Evolutionary conservation across 805 yeast species (phyloP).

Genomic region (Clavispora santaluciae): DNA sequence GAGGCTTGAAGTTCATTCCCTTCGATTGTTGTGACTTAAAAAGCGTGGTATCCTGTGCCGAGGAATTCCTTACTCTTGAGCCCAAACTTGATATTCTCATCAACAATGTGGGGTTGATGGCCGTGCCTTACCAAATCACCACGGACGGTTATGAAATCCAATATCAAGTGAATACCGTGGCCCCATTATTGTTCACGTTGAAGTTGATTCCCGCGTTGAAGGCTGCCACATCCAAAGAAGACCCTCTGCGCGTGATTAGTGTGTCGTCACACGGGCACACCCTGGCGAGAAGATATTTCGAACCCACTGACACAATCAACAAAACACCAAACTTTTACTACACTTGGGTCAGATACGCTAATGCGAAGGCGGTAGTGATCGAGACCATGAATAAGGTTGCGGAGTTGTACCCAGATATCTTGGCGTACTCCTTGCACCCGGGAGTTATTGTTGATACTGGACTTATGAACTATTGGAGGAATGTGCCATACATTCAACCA

Average conservation of each 20-base stretch:
- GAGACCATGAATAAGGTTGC: conserved; percentile 27
- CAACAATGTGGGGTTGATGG: conserved; percentile 42
- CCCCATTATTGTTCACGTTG: conserved; percentile 31
- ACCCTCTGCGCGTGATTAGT: conserved; percentile 26
- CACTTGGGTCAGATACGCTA: conserved; percentile 33
- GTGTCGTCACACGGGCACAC: conserved; percentile 33
- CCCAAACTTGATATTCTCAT: conserved; percentile 28
- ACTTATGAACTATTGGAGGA: conserved; percentile 27
- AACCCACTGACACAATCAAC: conserved; percentile 22
- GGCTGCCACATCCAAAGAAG: conserved; percentile 12
- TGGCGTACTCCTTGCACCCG: conserved; percentile 35
- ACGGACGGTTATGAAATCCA: conserved; percentile 37
- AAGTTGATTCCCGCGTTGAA: conserved; percentile 24
- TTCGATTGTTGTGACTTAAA: conserved; percentile 15
- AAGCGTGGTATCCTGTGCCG: conserved; percentile 16
- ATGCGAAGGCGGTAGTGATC: conserved; percentile 30
- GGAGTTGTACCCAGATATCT: conserved; percentile 24
- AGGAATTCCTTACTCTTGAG: conserved; percentile 21
- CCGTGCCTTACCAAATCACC: conserved; percentile 30
- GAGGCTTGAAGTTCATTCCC: conserved; percentile 10
- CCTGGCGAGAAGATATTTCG: conserved; percentile 18
- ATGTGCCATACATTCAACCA: conserved; percentile 20
- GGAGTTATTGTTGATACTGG: conserved; percentile 33
- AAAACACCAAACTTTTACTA: conserved; percentile 21
- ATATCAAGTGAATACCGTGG: conserved; percentile 36